Conservation (phyloP, 2,329 filamentous ascomycete genomes). For the Escovopsis weberi region DNA sequence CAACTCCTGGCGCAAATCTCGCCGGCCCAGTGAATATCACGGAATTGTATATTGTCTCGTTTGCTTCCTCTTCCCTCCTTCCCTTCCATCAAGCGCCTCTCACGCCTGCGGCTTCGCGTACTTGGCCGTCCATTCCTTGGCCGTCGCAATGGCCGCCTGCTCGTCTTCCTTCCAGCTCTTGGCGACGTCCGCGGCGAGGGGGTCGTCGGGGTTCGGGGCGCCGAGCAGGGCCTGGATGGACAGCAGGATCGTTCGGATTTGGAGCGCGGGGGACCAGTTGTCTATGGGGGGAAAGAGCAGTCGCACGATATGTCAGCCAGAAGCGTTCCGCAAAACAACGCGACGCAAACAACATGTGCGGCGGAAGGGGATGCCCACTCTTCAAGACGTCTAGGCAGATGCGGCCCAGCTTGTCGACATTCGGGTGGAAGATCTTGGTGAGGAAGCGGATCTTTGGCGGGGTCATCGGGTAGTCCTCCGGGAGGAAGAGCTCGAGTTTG, state of each 20-base stretch:
- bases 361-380: conserved; percentile 42
- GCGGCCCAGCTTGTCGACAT: conserved; percentile 92
- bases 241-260: conserved; percentile 96
- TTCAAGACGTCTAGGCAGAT: conserved; percentile 97
- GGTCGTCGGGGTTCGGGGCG: conserved; percentile 93
- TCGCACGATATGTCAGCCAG: conserved; percentile 5
- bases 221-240: conserved; percentile 95
- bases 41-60: conserved; percentile 3
- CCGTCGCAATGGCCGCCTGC: conserved; percentile 79
- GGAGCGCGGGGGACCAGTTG: conserved; percentile 96
- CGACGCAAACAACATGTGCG: background rate
- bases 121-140: conserved; percentile 78
- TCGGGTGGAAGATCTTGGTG: conserved; percentile 98
- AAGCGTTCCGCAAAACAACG: background rate
- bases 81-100: background rate
- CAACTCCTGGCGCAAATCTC: too few relatives aligned
- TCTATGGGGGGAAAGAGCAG: conserved; percentile 34
- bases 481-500: conserved; percentile 92
- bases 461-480: conserved; percentile 98
- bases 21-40: background rate
- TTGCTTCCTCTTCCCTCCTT: conserved; percentile 4
- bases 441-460: conserved; percentile 96
- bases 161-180: conserved; percentile 98
- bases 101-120: conserved; percentile 46
- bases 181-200: conserved; percentile 93